Evolutionary conservation across 805 yeast genomes (phyloP).

Genomic region (Yamadazyma takamatsuzukensis): DNA sequence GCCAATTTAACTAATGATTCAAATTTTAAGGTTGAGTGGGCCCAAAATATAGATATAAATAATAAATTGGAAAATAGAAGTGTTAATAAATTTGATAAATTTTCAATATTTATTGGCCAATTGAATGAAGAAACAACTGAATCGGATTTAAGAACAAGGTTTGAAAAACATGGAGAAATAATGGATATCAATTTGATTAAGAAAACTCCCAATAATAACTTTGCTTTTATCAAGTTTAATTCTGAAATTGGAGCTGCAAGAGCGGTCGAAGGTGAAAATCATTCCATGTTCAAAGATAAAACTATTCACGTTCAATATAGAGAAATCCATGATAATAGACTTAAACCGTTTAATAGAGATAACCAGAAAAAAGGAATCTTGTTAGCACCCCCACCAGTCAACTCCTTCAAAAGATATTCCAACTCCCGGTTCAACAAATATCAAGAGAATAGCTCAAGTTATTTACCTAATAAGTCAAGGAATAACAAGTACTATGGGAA

Average conservation of each 20-base stretch:
- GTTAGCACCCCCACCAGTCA: constrained; percentile 82
- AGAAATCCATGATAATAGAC: constrained; percentile 39
- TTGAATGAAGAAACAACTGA: constrained; percentile 53
- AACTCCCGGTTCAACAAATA: no score
- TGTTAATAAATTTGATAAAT: constrained; percentile 48
- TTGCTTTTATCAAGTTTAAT: constrained; percentile 70
- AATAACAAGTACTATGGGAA: no score
- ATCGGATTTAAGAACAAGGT: constrained; percentile 54
- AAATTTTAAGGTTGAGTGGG: constrained; percentile 74
- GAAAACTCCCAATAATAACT: constrained; percentile 32
- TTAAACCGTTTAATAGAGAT: neutral
- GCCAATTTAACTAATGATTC: constrained; percentile 58
- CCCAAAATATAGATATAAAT: constrained; percentile 62
- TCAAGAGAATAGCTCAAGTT: no score
- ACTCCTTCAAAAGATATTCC: constrained; percentile 27
- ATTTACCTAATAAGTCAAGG: no score
- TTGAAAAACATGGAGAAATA: constrained; percentile 65
- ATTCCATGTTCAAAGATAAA: constrained; percentile 64
- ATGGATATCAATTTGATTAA: constrained; percentile 53
- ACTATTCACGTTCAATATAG: constrained; percentile 85
- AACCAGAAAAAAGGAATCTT: constrained; percentile 26
- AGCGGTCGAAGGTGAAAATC: constrained; percentile 84
- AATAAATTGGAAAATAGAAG: constrained; percentile 5
- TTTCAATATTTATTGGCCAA: constrained; percentile 78
- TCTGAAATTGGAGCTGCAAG: constrained; percentile 75